phyloP scores from a whole-genome alignment of 129 eudicot species.

The Centrapalus pauciflorus region DNA sequence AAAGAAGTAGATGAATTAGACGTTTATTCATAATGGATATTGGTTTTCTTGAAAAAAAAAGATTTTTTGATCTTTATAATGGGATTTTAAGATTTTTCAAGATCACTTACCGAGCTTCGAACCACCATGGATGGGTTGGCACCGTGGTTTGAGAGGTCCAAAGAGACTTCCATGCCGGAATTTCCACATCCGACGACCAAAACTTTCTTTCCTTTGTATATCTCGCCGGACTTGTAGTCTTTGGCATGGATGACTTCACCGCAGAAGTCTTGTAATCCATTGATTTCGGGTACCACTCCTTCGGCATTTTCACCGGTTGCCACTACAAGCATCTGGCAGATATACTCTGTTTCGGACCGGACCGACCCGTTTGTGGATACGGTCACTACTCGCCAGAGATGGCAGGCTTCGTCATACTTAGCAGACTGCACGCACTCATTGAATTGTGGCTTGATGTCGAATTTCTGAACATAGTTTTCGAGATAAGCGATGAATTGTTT shows the following conservation, averaged over 20 bases:
- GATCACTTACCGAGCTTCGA: constrained; percentile 83
- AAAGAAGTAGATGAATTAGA: constrained; percentile 5
- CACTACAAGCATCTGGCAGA: constrained; percentile 86
- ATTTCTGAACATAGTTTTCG: constrained; percentile 56
- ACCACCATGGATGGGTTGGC: constrained; percentile 89
- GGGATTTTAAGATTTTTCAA: background rate
- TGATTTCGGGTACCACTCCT: constrained; percentile 67
- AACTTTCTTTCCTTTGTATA: constrained; percentile 53
- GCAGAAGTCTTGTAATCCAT: constrained; percentile 52
- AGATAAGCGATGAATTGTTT: constrained; percentile 72
- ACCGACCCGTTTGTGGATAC: constrained; percentile 25
- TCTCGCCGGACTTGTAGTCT: constrained; percentile 77
- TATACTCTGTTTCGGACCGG: constrained; percentile 66
- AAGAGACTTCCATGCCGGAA: constrained; percentile 95
- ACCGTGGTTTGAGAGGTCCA: constrained; percentile 80
- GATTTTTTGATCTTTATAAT: background rate
- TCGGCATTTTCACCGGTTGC: constrained; percentile 92
- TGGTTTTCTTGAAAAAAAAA: constrained; percentile 2
- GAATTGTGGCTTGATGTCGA: constrained; percentile 67
- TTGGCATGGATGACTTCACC: constrained; percentile 75
- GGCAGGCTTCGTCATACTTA: constrained; percentile 66
- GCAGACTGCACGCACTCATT: constrained; percentile 77
- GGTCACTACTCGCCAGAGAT: constrained; percentile 62
- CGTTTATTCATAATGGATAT: background rate
- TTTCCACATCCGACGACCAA: constrained; percentile 88